A percentile compares a stretch with the other conserved stretches of the same genome.
Evolutionary conservation across 2,329 filamentous ascomycete genomes (phyloP).

Genomic region (Colletotrichum cuscutae): DNA sequence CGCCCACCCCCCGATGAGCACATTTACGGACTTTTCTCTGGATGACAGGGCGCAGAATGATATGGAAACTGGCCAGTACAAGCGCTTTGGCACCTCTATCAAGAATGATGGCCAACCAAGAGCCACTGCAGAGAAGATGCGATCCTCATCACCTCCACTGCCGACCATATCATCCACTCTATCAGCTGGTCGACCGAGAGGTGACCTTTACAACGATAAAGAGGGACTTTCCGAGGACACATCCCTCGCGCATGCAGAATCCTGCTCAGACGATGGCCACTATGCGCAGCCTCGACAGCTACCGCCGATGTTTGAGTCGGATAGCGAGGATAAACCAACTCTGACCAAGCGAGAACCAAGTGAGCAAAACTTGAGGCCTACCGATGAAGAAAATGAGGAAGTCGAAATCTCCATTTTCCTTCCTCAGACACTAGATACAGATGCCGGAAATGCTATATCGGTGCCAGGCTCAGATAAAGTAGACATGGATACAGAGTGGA

Average conservation of each 20-base stretch:
- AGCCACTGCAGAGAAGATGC: background rate
- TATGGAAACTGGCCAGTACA: background rate
- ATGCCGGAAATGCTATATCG: background rate
- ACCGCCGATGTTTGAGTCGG: background rate
- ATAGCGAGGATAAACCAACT: background rate
- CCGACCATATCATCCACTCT: background rate
- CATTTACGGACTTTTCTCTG: background rate
- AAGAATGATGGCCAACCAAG: background rate
- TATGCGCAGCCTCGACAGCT: background rate
- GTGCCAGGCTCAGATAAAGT: background rate
- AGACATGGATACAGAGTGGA: constrained; percentile 16
- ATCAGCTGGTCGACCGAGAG: background rate
- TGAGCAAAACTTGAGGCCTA: background rate
- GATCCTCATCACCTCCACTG: background rate
- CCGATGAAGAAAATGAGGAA: too few relatives aligned
- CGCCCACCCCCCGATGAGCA: background rate
- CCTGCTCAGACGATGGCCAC: background rate
- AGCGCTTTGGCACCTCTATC: background rate
- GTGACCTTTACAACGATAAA: background rate
- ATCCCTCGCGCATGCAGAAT: background rate
- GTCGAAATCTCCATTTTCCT: background rate
- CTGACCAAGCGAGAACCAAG: background rate
- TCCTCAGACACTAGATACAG: background rate
- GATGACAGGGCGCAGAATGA: background rate
- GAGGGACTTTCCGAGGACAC: background rate